Percentiles rank a stretch among this genome's conserved stretches.
These are phyloP conservation scores for Carex scoparia DNA, from an alignment of 176 grass and related monocot genomes.

Conservation along the genomic window DNA sequence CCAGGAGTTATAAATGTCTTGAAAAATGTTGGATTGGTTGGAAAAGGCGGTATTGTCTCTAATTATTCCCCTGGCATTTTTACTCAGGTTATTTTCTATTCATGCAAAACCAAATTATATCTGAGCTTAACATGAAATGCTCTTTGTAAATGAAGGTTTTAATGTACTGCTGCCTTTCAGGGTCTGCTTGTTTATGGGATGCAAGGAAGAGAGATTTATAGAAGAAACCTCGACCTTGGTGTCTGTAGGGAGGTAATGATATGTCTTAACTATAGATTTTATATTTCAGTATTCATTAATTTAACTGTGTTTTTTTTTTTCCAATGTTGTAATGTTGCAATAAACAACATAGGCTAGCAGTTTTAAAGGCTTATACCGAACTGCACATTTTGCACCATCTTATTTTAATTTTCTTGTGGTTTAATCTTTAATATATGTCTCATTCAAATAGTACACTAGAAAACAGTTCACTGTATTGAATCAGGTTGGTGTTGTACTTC, in stretches of 20 bases:
- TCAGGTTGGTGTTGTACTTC: neutral
- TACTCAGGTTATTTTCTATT: conserved; percentile 59
- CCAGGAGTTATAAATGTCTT: conserved; percentile 70
- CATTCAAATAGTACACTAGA: neutral
- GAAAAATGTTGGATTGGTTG: conserved; percentile 65
- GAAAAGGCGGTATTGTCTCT: conserved; percentile 78
- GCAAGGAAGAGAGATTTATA: conserved; percentile 77
- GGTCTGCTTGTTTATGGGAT: conserved; percentile 86
- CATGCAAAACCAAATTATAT: neutral
- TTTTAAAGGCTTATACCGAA: neutral
- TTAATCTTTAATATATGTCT: neutral
- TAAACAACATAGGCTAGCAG: neutral
- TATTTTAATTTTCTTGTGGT: neutral
- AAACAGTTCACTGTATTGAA: neutral
- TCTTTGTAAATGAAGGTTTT: conserved; percentile 16
- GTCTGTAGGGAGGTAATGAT: conserved; percentile 77
- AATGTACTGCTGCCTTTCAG: conserved; percentile 36
- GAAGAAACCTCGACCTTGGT: conserved; percentile 72
- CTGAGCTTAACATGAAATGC: neutral
- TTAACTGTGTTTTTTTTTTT: neutral
- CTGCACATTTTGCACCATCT: neutral
- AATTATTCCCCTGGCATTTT: conserved; percentile 84
- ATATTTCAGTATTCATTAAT: conserved; percentile 3
- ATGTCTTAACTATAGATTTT: conserved; percentile 4
- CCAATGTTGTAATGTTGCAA: neutral